These are phyloP conservation scores for Fraxinus latifolia DNA, from an alignment of 305 asterid species.

Conservation along the genomic window DNA sequence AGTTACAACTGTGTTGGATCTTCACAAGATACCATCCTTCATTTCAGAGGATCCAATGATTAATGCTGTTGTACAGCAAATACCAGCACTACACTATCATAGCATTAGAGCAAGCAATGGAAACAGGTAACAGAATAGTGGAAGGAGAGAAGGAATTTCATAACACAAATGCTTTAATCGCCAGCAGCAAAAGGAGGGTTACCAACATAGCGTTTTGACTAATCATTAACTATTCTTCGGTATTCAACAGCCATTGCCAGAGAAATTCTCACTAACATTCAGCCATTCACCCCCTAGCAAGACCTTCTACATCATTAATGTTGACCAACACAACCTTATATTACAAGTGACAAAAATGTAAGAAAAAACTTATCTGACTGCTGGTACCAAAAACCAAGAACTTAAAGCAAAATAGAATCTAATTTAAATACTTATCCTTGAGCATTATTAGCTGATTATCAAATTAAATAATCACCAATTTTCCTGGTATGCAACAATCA, in stretches of 20 bases:
- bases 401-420: background rate
- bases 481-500: constrained; percentile 9
- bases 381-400: background rate
- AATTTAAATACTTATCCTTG: background rate
- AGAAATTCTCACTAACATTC: background rate
- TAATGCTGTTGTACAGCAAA: background rate
- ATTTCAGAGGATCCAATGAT: background rate
- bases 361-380: background rate
- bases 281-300: background rate
- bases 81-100: constrained; percentile 18
- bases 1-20: background rate
- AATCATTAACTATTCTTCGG: background rate
- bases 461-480: background rate
- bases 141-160: constrained; percentile 9
- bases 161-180: constrained; percentile 7
- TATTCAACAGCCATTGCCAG: background rate
- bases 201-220: background rate
- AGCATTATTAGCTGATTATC: background rate
- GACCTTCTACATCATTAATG: background rate
- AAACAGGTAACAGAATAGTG: constrained; percentile 8
- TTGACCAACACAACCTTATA: background rate
- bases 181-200: background rate
- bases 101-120: constrained; percentile 9
- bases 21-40: background rate
- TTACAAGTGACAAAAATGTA: background rate